Base-by-base conservation (phyloP, 2,329 filamentous ascomycete species). In the Peltaster fructicola region DNA sequence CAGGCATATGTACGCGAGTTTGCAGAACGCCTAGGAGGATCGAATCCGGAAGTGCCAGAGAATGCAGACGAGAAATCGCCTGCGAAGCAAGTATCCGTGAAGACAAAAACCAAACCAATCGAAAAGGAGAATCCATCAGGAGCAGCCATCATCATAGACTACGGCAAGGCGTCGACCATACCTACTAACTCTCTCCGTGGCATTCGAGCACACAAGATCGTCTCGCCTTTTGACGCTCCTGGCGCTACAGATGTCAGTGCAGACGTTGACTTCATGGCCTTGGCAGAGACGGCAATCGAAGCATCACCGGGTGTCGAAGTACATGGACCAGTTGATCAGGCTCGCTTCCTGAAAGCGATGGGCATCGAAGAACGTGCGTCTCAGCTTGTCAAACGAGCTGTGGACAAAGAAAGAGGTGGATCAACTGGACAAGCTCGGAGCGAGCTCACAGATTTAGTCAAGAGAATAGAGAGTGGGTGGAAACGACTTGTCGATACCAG, bases 81-180 rank as follows among this genome's bases (percentile, higher is more conserved):
- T 15, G 40, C 36, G 5, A 34, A 35, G 3, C 32, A 37, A 3
- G 37, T 26, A 14, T 23, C 32, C 11, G 26, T 43, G 4, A 32
- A 36, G 14, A 26, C 38, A 23, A 27, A 22, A 15, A 39, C 40
- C 23, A 23, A 36, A 8, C 34, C 40, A 2, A 30, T 49, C 5
- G 55, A 61, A 1, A 84, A 80, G 44, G 38, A 58, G 0, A 47
- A 45, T 1, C 71, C 84, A 1, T 74, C 72, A 1, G 88, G 88
- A 24, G 88, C 84, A 6, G 88, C 85, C 1, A 61, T 98, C n/a
- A 80, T 98, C 39, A 69, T 98, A 22, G 88, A 98, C 56, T 98
- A 98, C 53, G 88, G 88, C 10, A 77, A 85, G 4, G 52, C 69
- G 3, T 61, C 71, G 30, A 77, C 67, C 0, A 72, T 98, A 23